Evolutionary conservation across 1,139 yeast genomes (phyloP).

Genomic region (Suhomyces choctaworum): DNA sequence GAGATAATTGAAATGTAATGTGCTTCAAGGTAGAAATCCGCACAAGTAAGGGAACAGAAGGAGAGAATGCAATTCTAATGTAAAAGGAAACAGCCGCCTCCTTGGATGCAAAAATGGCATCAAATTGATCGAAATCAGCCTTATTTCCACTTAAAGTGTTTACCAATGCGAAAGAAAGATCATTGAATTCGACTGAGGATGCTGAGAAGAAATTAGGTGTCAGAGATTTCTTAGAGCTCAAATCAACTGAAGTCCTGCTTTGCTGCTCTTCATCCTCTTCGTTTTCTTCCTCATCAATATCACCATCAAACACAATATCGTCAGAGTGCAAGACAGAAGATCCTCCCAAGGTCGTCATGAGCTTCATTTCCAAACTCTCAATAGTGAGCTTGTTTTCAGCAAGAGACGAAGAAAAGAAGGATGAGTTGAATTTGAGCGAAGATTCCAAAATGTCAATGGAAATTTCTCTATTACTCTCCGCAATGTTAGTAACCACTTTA

Average conservation of each 20-base stretch:
- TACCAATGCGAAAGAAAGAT: conserved; percentile 38
- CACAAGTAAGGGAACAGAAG: conserved; percentile 56
- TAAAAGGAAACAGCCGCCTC: conserved; percentile 55
- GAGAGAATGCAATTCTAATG: conserved; percentile 56
- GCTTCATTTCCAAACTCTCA: conserved; percentile 63
- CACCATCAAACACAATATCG: conserved; percentile 26
- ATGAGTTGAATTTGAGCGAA: conserved; percentile 40
- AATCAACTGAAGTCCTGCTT: conserved; percentile 16
- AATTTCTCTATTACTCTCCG: conserved; percentile 27
- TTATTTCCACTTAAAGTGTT: conserved; percentile 26
- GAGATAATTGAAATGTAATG: conserved; percentile 36
- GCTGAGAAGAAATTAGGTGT: conserved; percentile 41
- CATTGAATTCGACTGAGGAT: conserved; percentile 42
- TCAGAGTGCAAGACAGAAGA: conserved; percentile 23
- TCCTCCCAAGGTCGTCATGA: conserved; percentile 56
- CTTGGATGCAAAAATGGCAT: conserved; percentile 24
- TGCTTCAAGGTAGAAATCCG: conserved; percentile 49
- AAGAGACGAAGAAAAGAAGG: conserved; percentile 43
- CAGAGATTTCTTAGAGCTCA: conserved; percentile 22
- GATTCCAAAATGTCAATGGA: conserved; percentile 47
- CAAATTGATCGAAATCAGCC: conserved; percentile 21
- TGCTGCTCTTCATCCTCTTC: conserved; percentile 24
- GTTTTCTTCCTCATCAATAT: conserved; percentile 20
- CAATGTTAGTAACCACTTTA: conserved; percentile 22
- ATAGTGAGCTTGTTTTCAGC: conserved; percentile 39